These are phyloP conservation scores for Cephaloascus fragrans DNA, from an alignment of 805 yeast species.

Conservation along the genomic window DNA sequence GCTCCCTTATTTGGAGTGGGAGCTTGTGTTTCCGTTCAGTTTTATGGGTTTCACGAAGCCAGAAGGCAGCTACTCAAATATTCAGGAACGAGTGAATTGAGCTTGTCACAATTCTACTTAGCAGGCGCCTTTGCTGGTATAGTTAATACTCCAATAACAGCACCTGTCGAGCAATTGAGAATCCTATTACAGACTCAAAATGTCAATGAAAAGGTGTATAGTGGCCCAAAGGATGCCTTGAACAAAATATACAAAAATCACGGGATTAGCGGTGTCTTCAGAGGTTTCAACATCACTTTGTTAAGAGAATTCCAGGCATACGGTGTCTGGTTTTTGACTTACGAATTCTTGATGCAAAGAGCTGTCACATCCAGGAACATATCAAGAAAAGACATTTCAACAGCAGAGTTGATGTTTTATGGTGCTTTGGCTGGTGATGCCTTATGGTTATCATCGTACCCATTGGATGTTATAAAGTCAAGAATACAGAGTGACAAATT, in stretches of 20 bases:
- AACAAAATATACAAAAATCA: slow-evolving; percentile 25
- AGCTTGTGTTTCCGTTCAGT: slow-evolving; percentile 59
- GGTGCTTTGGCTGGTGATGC: slow-evolving; percentile 68
- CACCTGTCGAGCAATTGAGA: slow-evolving; percentile 61
- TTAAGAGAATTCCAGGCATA: slow-evolving; percentile 61
- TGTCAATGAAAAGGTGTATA: slow-evolving; percentile 21
- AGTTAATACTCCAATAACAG: slow-evolving; percentile 52
- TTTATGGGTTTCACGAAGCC: slow-evolving; percentile 64
- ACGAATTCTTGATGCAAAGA: slow-evolving; percentile 42
- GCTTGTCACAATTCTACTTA: slow-evolving; percentile 44
- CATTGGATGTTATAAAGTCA: slow-evolving; percentile 42
- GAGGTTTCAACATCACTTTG: slow-evolving; percentile 47
- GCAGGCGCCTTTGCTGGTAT: slow-evolving; percentile 62
- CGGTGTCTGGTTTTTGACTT: slow-evolving; percentile 65
- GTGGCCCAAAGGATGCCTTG: slow-evolving; percentile 35
- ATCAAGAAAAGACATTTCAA: slow-evolving; percentile 37
- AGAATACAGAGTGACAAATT: slow-evolving; percentile 45
- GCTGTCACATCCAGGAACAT: slow-evolving; percentile 22
- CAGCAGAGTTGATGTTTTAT: slow-evolving; percentile 43
- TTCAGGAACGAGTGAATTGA: slow-evolving; percentile 22
- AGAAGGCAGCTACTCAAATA: slow-evolving; percentile 41
- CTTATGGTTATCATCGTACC: slow-evolving; percentile 49
- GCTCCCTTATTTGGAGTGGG: slow-evolving; percentile 88
- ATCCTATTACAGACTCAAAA: slow-evolving; percentile 49
- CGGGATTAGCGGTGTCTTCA: slow-evolving; percentile 44